Base-by-base conservation (phyloP, 2,329 filamentous ascomycete genomes). In the Furcasterigmium sp. region DNA sequence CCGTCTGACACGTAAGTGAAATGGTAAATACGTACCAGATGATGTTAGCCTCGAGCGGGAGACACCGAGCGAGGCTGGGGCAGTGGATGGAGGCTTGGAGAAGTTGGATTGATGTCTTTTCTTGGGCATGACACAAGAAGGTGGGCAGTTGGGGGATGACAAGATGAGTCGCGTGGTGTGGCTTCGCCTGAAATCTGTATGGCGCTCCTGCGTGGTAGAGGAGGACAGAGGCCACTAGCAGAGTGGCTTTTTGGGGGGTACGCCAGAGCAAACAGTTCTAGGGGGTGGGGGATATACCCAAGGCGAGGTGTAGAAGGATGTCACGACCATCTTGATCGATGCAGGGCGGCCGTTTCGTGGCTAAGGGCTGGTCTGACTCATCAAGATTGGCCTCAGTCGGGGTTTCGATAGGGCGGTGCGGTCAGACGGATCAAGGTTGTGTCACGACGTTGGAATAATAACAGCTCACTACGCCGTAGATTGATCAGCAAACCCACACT, bases 11-110 rank as follows among this genome's bases (percentile, higher is more conserved):
- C n/a, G n/a, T n/a, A n/a, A n/a, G n/a, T n/a, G n/a, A n/a, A n/a
- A n/a, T n/a, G n/a, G n/a, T n/a, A n/a, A n/a, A n/a, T 32, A 46
- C 45, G 39, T 38, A 51, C 51, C 45, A 18, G 44, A 26, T 39
- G 49, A 43, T 18, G 40, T 32, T 17, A 46, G 43, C 29, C 46
- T 42, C 40, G 48, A 44, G 39, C 46, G 37, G 30, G 48, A 50
- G 39, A 44, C 46, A 26, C 48, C 48, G 37, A 53, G 39, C 17
- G 51, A 52, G 29, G 50, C 47, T 14, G 51, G 50, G n/a, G 76
- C 70, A 53, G 76, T 75, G 47, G 73, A 74, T 53, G 65, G 72
- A 51, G 78, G 78, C 60, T 82, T 83, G 51, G 78, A 76, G 54
- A 75, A 78, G 55, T 68, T 69, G 53, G 62, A 55, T 52, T 72